These are phyloP conservation scores for Candida pseudoglaebosa DNA, from an alignment of 805 yeast species.

Conservation along the genomic window DNA sequence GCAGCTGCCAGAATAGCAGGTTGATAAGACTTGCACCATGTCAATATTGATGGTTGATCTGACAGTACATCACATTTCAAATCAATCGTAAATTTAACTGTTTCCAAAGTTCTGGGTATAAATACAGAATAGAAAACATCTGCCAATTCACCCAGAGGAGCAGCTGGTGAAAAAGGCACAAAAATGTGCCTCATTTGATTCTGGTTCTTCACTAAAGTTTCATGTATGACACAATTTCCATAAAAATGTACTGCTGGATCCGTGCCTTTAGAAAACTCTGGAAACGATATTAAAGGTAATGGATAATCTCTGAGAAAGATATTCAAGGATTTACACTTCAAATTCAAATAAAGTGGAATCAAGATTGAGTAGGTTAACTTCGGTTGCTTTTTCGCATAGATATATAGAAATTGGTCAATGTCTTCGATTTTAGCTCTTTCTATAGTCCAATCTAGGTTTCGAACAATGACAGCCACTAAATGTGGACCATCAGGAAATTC, in stretches of 20 bases:
- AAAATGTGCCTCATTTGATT: constrained; percentile 47
- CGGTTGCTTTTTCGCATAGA: constrained; percentile 49
- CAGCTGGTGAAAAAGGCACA: constrained; percentile 58
- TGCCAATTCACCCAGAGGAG: constrained; percentile 25
- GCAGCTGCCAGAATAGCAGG: constrained; percentile 54
- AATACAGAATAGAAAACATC: constrained; percentile 56
- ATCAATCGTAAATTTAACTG: constrained; percentile 54
- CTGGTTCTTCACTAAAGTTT: constrained; percentile 42
- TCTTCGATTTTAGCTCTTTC: constrained; percentile 26
- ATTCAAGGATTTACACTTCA: constrained; percentile 41
- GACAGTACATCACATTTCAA: constrained; percentile 44
- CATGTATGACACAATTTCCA: constrained; percentile 56
- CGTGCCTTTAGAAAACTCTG: constrained; percentile 21
- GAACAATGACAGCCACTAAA: constrained; percentile 26
- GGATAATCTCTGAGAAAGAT: constrained; percentile 53
- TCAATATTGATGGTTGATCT: constrained; percentile 44
- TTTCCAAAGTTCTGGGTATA: constrained; percentile 60
- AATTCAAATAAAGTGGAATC: constrained; percentile 44
- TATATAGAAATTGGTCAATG: constrained; percentile 33
- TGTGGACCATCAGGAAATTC: constrained; percentile 32
- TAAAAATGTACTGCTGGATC: constrained; percentile 25
- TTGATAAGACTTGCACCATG: constrained; percentile 64
- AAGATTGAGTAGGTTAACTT: constrained; percentile 51
- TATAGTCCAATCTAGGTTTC: constrained; percentile 26
- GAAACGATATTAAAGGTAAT: constrained; percentile 53